Evolutionary conservation across 2,329 filamentous ascomycete genomes (phyloP).

Genomic region (Claviceps fusiformis): DNA sequence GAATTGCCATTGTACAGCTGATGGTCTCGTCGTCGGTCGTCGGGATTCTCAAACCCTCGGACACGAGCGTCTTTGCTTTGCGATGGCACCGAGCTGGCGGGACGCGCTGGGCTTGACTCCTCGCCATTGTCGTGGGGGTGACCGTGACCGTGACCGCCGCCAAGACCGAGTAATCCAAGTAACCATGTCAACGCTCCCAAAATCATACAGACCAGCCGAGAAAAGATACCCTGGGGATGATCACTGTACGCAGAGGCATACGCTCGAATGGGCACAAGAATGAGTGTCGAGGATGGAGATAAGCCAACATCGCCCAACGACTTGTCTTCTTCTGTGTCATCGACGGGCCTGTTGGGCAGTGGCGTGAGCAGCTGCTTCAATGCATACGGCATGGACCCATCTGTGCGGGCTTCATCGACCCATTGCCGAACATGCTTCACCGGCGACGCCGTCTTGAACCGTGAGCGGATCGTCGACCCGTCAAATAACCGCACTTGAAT

Average conservation of each 20-base stretch:
- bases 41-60: conserved; percentile 28
- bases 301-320: conserved; percentile 57
- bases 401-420: conserved; percentile 52
- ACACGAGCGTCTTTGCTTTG: conserved; percentile 14
- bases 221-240: conserved; percentile 14
- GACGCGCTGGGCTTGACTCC: neutral
- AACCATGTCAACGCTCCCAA: conserved; percentile 23
- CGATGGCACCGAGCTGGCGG: conserved; percentile 5
- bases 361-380: conserved; percentile 79
- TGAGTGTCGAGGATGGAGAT: conserved; percentile 66
- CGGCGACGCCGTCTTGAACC: conserved; percentile 51
- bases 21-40: conserved; percentile 41
- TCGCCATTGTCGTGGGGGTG: neutral
- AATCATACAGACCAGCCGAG: conserved; percentile 18
- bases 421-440: conserved; percentile 61
- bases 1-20: conserved; percentile 90
- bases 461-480: conserved; percentile 61
- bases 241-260: conserved; percentile 28
- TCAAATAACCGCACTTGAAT: conserved; percentile 76
- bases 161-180: conserved; percentile 17
- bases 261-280: conserved; percentile 57
- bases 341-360: conserved; percentile 59
- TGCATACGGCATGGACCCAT: conserved; percentile 53
- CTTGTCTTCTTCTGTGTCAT: conserved; percentile 59
- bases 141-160: conserved; percentile 7